Percentiles rank a stretch among this genome's conserved stretches.
Conservation (phyloP, 2,329 filamentous ascomycete species). For the Calonectria honghensis region DNA sequence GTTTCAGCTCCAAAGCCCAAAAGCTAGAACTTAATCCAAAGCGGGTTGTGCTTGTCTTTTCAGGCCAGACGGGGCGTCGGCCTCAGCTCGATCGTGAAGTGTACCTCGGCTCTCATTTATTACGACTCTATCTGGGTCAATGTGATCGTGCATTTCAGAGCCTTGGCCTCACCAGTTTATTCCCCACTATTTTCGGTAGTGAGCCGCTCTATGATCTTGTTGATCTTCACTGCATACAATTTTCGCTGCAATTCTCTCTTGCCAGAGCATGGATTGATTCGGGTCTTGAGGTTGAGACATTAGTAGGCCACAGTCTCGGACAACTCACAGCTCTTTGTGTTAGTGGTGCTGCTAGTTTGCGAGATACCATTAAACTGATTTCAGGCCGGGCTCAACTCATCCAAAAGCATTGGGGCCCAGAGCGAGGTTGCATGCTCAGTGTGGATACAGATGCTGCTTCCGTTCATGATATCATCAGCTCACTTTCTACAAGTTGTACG, state of each 20-base stretch:
- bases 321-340: background rate
- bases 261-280: conserved; percentile 11
- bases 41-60: background rate
- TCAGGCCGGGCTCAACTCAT: background rate
- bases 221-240: background rate
- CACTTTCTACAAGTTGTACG: background rate
- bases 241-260: background rate
- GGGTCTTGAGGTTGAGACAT: background rate
- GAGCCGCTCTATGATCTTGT: background rate
- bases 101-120: background rate
- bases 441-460: conserved; percentile 3
- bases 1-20: background rate
- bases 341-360: background rate
- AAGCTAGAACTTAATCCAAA: background rate
- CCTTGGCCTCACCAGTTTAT: background rate
- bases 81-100: background rate
- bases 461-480: background rate
- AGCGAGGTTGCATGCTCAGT: conserved; percentile 1
- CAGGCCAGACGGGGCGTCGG: background rate
- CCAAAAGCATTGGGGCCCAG: background rate
- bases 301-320: conserved; percentile 2
- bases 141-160: background rate
- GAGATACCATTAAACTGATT: background rate
- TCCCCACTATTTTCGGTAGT: background rate
- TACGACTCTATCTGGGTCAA: background rate